phyloP scores from a whole-genome alignment of 768 basidiomycete species.

The Suillus lakei region DNA sequence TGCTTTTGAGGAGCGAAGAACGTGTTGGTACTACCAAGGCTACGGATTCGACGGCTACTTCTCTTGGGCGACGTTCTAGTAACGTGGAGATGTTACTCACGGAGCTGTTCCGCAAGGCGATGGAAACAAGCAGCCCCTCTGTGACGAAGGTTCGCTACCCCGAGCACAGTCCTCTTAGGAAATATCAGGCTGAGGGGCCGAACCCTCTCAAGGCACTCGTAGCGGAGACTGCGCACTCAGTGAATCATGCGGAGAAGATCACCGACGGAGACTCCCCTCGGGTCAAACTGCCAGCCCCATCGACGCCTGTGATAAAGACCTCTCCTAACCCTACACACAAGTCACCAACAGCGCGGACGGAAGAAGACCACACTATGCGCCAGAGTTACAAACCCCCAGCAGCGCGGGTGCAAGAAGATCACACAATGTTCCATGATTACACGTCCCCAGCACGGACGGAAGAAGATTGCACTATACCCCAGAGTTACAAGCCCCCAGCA shows the following conservation, averaged over 20 bases:
- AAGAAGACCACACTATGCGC: neutral
- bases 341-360: neutral
- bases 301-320: neutral
- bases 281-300: neutral
- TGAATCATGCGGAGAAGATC: neutral
- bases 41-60: neutral
- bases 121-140: conserved; percentile 3
- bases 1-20: neutral
- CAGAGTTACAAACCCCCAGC: neutral
- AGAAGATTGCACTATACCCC: neutral
- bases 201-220: neutral
- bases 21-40: neutral
- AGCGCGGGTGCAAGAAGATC: neutral
- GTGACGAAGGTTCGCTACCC: neutral
- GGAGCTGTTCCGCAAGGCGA: conserved; percentile 8
- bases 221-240: neutral
- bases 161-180: neutral
- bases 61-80: conserved; percentile 4
- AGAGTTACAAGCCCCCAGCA: neutral
- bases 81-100: conserved; percentile 8
- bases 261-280: neutral
- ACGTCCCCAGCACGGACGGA: neutral
- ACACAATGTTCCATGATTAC: neutral
- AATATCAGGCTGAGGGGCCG: neutral
- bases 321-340: neutral